Conservation (phyloP, 2,329 filamentous ascomycete species). For the Chrysosporium queenslandicum region DNA sequence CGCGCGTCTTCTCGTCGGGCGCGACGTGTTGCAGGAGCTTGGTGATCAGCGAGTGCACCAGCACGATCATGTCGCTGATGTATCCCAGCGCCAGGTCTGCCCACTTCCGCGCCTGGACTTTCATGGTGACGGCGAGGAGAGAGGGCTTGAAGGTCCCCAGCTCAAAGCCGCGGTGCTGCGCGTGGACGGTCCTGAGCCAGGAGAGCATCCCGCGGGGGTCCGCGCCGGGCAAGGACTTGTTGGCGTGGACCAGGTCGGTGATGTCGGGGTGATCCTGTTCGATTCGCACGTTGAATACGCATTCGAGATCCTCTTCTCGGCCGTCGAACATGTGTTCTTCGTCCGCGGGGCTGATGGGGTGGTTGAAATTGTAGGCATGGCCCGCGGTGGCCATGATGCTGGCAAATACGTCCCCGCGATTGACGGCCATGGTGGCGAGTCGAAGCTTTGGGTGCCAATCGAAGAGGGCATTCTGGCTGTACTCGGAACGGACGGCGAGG, state of each 20-base stretch:
- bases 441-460: slow-evolving; percentile 23
- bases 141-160: slow-evolving; percentile 41
- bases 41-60: slow-evolving; percentile 46
- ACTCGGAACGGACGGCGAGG: slow-evolving; percentile 21
- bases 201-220: slow-evolving; percentile 30
- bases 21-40: slow-evolving; percentile 37
- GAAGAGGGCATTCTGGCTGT: slow-evolving; percentile 30
- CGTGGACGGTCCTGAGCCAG: slow-evolving; percentile 40
- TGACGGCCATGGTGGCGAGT: slow-evolving; percentile 22
- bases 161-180: slow-evolving; percentile 43
- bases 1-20: slow-evolving; percentile 35
- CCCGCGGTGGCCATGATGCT: slow-evolving; percentile 18
- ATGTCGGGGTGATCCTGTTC: slow-evolving; percentile 12
- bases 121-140: slow-evolving; percentile 35
- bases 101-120: slow-evolving; percentile 49
- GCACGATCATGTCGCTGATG: slow-evolving; percentile 42
- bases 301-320: too few relatives aligned
- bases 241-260: slow-evolving; percentile 16
- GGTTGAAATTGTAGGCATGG: slow-evolving; percentile 17
- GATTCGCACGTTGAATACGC: slow-evolving; percentile 1
- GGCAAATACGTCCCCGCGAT: slow-evolving; percentile 21
- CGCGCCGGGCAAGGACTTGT: slow-evolving; percentile 14
- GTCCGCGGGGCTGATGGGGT: too few relatives aligned
- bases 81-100: slow-evolving; percentile 39
- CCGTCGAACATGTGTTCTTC: too few relatives aligned